These are phyloP conservation scores for Acarospora socialis DNA, from an alignment of 2,329 filamentous ascomycete species.

Conservation along the genomic window DNA sequence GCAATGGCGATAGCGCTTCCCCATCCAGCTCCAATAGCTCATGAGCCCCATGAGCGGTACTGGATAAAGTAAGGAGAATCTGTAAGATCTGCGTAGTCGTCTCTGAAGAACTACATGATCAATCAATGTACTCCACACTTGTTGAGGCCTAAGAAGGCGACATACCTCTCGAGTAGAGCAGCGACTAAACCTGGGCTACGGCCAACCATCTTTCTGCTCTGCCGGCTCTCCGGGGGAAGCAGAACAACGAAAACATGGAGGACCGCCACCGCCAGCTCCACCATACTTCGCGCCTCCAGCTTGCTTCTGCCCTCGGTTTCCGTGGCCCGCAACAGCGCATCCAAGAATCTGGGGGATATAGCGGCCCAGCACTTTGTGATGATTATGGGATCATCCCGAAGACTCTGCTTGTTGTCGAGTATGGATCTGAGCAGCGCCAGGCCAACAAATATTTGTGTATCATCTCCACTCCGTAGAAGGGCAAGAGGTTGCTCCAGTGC, in stretches of 20 bases:
- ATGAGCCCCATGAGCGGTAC: constrained; percentile 35
- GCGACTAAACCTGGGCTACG: constrained; percentile 41
- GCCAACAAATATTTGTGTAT: constrained; percentile 55
- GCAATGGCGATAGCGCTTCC: constrained; percentile 41
- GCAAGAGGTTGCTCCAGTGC: constrained; percentile 37
- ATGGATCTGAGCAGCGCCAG: constrained; percentile 52
- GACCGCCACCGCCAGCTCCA: constrained; percentile 48
- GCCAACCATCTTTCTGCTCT: constrained; percentile 34
- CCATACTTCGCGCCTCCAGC: constrained; percentile 43
- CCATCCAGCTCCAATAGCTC: constrained; percentile 34
- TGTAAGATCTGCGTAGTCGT: constrained; percentile 42
- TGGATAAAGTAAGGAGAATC: constrained; percentile 42
- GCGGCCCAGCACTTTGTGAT: constrained; percentile 43
- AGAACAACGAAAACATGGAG: constrained; percentile 47
- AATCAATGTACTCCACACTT: not conserved
- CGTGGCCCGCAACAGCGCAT: constrained; percentile 43
- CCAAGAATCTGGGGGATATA: constrained; percentile 49
- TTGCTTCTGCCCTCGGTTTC: constrained; percentile 12
- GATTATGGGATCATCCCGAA: constrained; percentile 33
- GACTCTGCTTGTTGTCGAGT: constrained; percentile 44
- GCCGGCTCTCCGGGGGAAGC: constrained; percentile 35
- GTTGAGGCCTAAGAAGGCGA: constrained; percentile 1
- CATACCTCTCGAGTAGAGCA: constrained; percentile 41
- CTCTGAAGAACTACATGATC: constrained; percentile 32
- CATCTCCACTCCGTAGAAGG: constrained; percentile 45